Evolutionary conservation across 2,329 filamentous ascomycete species (phyloP).

Genomic region (Periconia sp.): DNA sequence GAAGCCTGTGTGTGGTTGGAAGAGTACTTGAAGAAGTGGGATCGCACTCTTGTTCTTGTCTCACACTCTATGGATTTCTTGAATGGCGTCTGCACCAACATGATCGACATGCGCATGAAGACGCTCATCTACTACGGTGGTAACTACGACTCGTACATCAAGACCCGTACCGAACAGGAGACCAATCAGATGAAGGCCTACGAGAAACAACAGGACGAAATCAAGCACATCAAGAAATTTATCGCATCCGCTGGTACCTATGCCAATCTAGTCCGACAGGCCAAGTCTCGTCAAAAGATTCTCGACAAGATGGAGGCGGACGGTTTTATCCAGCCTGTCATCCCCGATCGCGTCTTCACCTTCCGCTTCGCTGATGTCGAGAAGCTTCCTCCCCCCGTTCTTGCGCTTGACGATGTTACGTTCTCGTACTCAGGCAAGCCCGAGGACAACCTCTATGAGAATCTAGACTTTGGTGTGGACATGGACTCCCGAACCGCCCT

Average conservation of each 20-base stretch:
- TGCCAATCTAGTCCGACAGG: constrained; percentile 97
- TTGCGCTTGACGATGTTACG: constrained; percentile 95
- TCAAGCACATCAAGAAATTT: constrained; percentile 99
- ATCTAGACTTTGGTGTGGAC: constrained; percentile 97
- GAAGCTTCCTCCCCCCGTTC: constrained; percentile 96
- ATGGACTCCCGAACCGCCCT: constrained; percentile 99
- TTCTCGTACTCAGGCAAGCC: constrained; percentile 95
- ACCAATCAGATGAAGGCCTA: constrained; percentile 99
- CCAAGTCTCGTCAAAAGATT: constrained; percentile 99
- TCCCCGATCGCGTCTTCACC: constrained; percentile 85
- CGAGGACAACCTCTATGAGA: constrained; percentile 92
- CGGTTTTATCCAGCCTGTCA: constrained; percentile 93
- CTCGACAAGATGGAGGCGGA: constrained; percentile 99
- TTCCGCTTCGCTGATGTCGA: constrained; percentile 99
- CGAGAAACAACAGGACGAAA: constrained; percentile 98
- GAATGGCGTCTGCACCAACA: constrained; percentile 97
- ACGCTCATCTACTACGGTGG: constrained; percentile 96
- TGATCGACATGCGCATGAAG: constrained; percentile 96
- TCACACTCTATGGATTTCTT: constrained; percentile 99
- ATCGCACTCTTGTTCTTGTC: constrained; percentile 92
- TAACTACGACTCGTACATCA: constrained; percentile 97
- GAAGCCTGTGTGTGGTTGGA: constrained; percentile 99
- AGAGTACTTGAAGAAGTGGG: constrained; percentile 99
- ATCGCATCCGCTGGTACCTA: constrained; percentile 99
- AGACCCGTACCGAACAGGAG: constrained; percentile 93